phyloP scores from a whole-genome alignment of 108 stramenopile species.

The Schizochytrium sp. region DNA sequence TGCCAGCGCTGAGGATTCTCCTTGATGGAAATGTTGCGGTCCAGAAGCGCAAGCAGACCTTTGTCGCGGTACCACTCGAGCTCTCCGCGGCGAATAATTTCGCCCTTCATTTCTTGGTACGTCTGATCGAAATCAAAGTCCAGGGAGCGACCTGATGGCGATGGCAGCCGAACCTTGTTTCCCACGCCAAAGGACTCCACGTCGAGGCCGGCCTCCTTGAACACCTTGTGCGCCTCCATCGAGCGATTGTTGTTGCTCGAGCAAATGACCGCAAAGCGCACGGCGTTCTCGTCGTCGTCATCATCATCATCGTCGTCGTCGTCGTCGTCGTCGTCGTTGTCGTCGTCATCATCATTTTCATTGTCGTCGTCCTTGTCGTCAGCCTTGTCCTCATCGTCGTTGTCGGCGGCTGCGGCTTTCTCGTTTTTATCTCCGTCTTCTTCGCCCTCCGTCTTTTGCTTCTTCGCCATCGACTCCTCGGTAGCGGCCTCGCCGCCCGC shows the following conservation, averaged over 20 bases:
- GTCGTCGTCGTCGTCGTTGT: neutral
- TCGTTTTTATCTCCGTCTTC: neutral
- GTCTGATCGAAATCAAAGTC: neutral
- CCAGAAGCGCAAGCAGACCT: neutral
- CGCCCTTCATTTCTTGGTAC: neutral
- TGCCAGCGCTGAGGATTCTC: conserved; percentile 15
- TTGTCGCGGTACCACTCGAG: conserved; percentile 14
- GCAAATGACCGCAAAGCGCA: neutral
- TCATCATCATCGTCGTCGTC: neutral
- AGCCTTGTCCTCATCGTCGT: neutral
- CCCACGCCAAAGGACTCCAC: conserved; percentile 13
- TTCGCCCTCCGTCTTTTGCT: neutral
- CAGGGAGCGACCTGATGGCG: neutral
- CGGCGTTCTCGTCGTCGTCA: neutral
- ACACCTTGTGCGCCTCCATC: neutral
- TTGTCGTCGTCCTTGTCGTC: neutral
- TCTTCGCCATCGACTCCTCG: neutral
- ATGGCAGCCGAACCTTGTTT: conserved; percentile 13
- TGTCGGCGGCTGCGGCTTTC: neutral
- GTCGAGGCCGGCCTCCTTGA: neutral
- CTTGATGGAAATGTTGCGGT: conserved; percentile 10
- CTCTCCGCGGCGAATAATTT: neutral
- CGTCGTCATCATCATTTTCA: neutral
- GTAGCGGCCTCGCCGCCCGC: neutral
- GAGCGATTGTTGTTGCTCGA: neutral